Conservation (phyloP, 495 filamentous ascomycete genomes). For the Bathelium albidoporum region DNA sequence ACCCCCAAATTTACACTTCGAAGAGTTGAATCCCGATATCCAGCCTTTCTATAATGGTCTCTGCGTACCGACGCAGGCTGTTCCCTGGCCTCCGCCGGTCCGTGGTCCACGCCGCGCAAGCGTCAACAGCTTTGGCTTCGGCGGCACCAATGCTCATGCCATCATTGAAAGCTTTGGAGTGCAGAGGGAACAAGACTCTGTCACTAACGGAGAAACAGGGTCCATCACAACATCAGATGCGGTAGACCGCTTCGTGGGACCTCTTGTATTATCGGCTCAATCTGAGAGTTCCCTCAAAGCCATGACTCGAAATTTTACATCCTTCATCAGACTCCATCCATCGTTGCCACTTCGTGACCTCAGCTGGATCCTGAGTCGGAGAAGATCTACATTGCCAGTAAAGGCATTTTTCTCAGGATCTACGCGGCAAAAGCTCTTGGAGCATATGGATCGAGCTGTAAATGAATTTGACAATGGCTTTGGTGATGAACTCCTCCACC, state of each 20-base stretch:
- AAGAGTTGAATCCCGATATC: too few species aligned
- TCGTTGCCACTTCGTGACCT: background rate
- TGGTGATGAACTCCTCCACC: background rate
- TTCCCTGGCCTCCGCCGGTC: too few species aligned
- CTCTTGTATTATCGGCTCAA: background rate
- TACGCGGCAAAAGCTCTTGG: background rate
- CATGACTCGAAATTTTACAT: background rate
- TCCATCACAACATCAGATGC: background rate
- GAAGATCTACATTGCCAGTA: background rate
- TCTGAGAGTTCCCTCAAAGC: background rate
- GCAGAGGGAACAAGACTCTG: background rate
- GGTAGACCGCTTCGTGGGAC: background rate
- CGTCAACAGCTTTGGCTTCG: conserved; percentile 11
- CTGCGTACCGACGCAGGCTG: too few species aligned
- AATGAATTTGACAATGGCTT: conserved; percentile 12
- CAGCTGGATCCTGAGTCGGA: background rate
- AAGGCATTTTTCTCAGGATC: background rate
- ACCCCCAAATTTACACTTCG: too few species aligned
- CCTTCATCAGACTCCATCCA: background rate
- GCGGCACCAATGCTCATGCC: too few species aligned
- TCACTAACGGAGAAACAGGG: background rate
- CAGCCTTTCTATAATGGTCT: too few species aligned
- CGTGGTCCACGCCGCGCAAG: too few species aligned
- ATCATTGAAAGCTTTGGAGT: conserved; percentile 8
- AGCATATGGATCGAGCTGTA: background rate